Conservation (phyloP, 768 basidiomycete genomes). For the Mycena indigotica region DNA sequence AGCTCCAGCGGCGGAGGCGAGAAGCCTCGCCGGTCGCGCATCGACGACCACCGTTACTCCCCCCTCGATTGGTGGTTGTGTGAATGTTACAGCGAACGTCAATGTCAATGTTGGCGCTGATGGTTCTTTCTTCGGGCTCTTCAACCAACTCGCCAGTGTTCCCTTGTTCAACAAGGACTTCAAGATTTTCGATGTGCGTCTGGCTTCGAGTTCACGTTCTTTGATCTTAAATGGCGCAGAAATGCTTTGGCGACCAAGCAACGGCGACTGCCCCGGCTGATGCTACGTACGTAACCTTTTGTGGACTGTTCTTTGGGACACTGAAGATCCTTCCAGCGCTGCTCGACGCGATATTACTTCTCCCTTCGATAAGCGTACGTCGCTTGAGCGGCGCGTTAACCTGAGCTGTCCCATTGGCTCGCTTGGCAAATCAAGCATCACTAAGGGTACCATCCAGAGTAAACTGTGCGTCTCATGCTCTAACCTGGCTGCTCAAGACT, state of each 20-base stretch:
- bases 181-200: slow-evolving; percentile 22
- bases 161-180: slow-evolving; percentile 23
- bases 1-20: too few relatives aligned
- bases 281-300: neutral
- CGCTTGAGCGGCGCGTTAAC: neutral
- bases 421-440: neutral
- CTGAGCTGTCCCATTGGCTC: neutral
- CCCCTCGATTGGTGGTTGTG: slow-evolving; percentile 19
- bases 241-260: slow-evolving; percentile 12
- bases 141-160: slow-evolving; percentile 9
- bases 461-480: neutral
- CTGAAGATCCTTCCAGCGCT: neutral
- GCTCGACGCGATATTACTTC: neutral
- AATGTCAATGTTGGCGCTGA: slow-evolving; percentile 20
- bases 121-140: slow-evolving; percentile 21
- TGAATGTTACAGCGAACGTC: slow-evolving; percentile 14
- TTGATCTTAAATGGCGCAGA: neutral
- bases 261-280: neutral
- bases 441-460: neutral
- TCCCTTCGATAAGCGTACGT: neutral
- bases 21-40: slow-evolving; percentile 36
- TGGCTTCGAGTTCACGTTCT: neutral
- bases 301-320: neutral
- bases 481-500: neutral
- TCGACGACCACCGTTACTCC: neutral